Conservation (phyloP, 2,329 filamentous ascomycete genomes). For the Monosporascus sp. region DNA sequence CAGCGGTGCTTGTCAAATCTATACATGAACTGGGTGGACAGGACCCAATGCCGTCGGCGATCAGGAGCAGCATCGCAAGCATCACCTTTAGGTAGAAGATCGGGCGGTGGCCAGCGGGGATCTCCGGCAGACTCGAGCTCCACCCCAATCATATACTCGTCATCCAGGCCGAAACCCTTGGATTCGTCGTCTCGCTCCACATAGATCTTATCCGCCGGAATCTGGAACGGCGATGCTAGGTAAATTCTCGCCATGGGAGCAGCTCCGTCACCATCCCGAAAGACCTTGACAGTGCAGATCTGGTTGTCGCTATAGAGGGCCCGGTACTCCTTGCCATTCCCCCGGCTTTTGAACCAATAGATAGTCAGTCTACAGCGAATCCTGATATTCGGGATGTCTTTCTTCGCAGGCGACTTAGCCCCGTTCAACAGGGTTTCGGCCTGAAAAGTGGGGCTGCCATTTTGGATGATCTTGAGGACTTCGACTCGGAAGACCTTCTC, state of each 20-base stretch:
- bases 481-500: conserved; percentile 46
- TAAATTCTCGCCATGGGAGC: conserved; percentile 44
- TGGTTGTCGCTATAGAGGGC: conserved; percentile 51
- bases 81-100: conserved; percentile 27
- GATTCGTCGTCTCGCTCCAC: conserved; percentile 41
- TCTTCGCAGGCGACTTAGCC: conserved; percentile 28
- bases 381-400: conserved; percentile 30
- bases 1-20: conserved; percentile 24
- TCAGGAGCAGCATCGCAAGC: conserved; percentile 18
- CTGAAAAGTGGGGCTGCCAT: conserved; percentile 37
- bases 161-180: conserved; percentile 40
- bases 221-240: conserved; percentile 43
- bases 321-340: conserved; percentile 28
- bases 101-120: conserved; percentile 47
- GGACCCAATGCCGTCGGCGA: conserved; percentile 22
- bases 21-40: conserved; percentile 23
- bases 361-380: conserved; percentile 41
- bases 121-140: conserved; percentile 48
- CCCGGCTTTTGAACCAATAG: conserved; percentile 20
- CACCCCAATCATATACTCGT: conserved; percentile 44
- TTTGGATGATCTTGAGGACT: conserved; percentile 47
- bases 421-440: conserved; percentile 31
- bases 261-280: conserved; percentile 41
- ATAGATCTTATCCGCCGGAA: conserved; percentile 47
- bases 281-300: conserved; percentile 46